Conservation (phyloP, 495 filamentous ascomycete genomes). For the Podospora fimiseda region DNA sequence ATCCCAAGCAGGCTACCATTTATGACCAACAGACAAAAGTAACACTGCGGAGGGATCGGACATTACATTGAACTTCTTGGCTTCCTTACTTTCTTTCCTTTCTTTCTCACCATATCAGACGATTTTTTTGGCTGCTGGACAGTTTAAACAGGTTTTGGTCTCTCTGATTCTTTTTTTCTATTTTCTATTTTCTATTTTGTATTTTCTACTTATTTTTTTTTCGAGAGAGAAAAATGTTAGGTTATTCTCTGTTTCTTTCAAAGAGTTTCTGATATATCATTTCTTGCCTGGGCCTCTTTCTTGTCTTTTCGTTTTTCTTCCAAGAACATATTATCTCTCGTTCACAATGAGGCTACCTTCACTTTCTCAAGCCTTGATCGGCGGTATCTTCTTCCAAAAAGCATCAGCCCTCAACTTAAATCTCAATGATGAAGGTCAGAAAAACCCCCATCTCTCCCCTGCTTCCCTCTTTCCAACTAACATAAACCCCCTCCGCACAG, state of each 20-base stretch:
- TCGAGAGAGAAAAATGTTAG: too few species aligned
- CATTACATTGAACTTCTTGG: too few species aligned
- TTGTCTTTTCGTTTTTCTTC: background rate
- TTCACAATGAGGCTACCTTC: conserved; percentile 23
- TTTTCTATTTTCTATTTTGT: conserved; percentile 4
- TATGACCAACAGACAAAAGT: too few species aligned
- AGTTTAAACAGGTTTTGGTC: too few species aligned
- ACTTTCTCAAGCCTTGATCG: conserved; percentile 6
- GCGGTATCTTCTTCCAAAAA: conserved; percentile 20
- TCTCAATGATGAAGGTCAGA: conserved; percentile 24
- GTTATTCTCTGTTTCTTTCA: too few species aligned
- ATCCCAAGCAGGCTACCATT: too few species aligned
- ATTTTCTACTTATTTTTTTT: background rate
- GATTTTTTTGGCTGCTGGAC: background rate
- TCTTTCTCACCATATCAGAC: conserved; percentile 1
- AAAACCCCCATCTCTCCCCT: too few species aligned
- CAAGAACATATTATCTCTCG: conserved; percentile 1
- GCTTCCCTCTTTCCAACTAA: background rate
- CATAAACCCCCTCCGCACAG: conserved; percentile 15
- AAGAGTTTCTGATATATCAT: background rate
- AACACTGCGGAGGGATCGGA: too few species aligned
- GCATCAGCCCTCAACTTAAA: conserved; percentile 23
- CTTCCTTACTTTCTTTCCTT: conserved; percentile 9
- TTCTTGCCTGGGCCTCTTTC: background rate
- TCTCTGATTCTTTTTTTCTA: conserved; percentile 13